Evolutionary conservation across 345 rosid genomes (phyloP).

Genomic region (Camelina hispida): DNA sequence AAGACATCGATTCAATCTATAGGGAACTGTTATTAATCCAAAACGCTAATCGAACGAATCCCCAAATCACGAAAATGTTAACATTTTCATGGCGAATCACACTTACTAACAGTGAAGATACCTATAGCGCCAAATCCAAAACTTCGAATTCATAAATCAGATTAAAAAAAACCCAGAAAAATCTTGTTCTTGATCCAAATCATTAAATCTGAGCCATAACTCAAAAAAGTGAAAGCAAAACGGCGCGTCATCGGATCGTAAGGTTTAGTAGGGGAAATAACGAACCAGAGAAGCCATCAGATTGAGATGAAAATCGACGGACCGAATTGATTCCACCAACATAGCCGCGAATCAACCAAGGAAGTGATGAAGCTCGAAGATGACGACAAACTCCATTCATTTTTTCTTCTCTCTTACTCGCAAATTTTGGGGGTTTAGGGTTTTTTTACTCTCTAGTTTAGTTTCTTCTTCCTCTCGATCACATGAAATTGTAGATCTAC

Average conservation of each 20-base stretch:
- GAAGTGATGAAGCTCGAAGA: constrained; percentile 41
- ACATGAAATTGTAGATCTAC: constrained; percentile 6
- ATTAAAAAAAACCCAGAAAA: no score
- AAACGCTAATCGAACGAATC: not conserved
- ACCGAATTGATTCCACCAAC: constrained; percentile 35
- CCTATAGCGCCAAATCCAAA: not conserved
- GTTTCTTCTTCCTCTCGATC: constrained; percentile 15
- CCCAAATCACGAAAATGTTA: not conserved
- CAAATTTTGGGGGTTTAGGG: constrained; percentile 38
- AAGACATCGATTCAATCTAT: not conserved
- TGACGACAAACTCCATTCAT: constrained; percentile 46
- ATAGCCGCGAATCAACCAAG: constrained; percentile 40
- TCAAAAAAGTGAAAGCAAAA: not conserved
- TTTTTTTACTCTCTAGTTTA: constrained; percentile 6
- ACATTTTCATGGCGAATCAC: not conserved
- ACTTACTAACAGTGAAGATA: not conserved
- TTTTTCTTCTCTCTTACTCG: constrained; percentile 22
- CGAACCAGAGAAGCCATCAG: constrained; percentile 47
- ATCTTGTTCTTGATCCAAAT: not conserved
- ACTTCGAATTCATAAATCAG: not conserved
- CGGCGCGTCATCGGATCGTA: not conserved
- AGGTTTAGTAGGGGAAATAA: not conserved
- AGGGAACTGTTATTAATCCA: not conserved
- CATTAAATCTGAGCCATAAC: not conserved
- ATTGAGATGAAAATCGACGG: constrained; percentile 28